Evolutionary conservation across 2,329 filamentous ascomycete species (phyloP).

Genomic region (Colletotrichum eleusines): DNA sequence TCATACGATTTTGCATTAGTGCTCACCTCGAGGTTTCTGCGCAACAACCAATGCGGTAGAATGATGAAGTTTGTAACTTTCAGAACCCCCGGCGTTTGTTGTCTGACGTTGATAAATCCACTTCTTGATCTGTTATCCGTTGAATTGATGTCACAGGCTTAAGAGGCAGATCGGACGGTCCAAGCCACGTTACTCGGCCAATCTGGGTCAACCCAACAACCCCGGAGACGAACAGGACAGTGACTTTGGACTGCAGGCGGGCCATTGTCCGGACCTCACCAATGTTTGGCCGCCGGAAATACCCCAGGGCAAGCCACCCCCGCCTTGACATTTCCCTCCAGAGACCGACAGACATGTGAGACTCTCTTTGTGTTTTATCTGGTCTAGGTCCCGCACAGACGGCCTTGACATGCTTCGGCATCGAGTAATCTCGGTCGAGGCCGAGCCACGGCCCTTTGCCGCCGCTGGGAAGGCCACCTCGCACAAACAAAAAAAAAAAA

Average conservation of each 20-base stretch:
- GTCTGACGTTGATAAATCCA: not conserved
- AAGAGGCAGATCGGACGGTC: not conserved
- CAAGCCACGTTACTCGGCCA: not conserved
- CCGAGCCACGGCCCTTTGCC: conserved; percentile 28
- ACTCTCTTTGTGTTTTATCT: not conserved
- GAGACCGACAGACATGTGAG: conserved; percentile 32
- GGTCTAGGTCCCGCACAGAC: conserved; percentile 28
- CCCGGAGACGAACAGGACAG: not conserved
- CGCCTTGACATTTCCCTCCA: conserved; percentile 27
- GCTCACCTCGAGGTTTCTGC: not conserved
- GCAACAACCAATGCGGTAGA: not conserved
- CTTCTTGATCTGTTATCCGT: not conserved
- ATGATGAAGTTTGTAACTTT: not conserved
- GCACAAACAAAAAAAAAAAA: not conserved
- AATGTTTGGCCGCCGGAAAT: conserved; percentile 1
- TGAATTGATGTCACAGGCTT: too few relatives aligned
- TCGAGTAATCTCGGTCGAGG: conserved; percentile 30
- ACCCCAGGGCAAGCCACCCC: not conserved
- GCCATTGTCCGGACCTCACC: conserved; percentile 28
- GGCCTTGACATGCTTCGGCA: conserved; percentile 34
- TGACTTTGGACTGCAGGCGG: not conserved
- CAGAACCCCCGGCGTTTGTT: not conserved
- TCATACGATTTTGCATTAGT: not conserved
- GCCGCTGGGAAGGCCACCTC: not conserved
- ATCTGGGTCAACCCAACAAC: not conserved